phyloP scores from a whole-genome alignment of 305 asterid genomes.

The Fraxinus latifolia region DNA sequence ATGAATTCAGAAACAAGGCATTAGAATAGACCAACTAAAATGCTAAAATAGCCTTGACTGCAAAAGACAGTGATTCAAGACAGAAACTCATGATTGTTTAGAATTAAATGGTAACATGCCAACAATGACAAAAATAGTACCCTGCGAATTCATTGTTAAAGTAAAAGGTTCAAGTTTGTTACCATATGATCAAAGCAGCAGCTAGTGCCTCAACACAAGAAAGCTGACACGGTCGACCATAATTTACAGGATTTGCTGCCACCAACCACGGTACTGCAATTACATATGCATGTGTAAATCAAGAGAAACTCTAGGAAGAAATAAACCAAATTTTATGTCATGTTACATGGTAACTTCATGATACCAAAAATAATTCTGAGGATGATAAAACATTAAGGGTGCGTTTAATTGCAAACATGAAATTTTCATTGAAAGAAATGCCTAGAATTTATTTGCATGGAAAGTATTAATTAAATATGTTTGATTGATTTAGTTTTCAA shows the following conservation, averaged over 20 bases:
- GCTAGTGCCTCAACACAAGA: constrained; percentile 98
- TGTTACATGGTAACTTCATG: neutral
- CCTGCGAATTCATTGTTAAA: neutral
- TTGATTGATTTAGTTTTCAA: no score
- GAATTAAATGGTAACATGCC: neutral
- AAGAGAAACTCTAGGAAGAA: constrained; percentile 10
- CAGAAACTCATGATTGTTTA: neutral
- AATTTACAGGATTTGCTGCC: constrained; percentile 98
- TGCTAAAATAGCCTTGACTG: neutral
- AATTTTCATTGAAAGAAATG: no score
- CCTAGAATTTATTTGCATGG: no score
- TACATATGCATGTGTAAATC: constrained; percentile 28
- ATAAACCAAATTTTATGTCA: constrained; percentile 1
- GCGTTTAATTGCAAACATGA: no score
- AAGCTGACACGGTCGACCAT: constrained; percentile 90
- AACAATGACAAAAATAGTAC: neutral
- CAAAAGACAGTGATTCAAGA: neutral
- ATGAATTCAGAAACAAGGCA: neutral
- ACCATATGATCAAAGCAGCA: constrained; percentile 92
- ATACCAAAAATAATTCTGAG: neutral
- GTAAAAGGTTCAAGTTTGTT: constrained; percentile 18
- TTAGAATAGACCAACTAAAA: neutral
- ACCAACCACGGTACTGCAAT: constrained; percentile 94
- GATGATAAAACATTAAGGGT: neutral
- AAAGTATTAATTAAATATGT: no score